Evolutionary conservation across 2,329 filamentous ascomycete species (phyloP), one percentile per base, ranked within the genome.

Genomic region (Coniella vitis): DNA sequence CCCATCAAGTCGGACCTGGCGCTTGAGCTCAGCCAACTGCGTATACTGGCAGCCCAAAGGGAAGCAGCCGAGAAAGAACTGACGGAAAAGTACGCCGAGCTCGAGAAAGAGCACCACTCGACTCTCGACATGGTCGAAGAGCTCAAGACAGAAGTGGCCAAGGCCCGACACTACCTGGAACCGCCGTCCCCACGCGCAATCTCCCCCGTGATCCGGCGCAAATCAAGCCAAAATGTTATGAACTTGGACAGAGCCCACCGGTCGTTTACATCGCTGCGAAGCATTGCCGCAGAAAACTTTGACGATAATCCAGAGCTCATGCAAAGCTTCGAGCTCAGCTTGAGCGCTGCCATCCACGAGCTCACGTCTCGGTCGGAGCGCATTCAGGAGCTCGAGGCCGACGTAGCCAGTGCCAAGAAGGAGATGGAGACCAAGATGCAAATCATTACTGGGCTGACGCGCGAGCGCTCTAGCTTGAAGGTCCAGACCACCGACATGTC

Each of bases 391-490:
- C 74, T 98, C 13, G 93, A 98, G 65, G 82, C 83, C 5, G 91
- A 95, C 57, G 79, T 96, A 49, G 74, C 83, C 21, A 83, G 81
- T 4, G 81, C 90, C 19, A 93, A 88, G 72, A 95, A 90, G 71
- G 93, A 98, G 66, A 95, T 97, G 85, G 93, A 98, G 63, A 84
- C 80, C 54, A 98, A 98, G 78, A 90, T 91, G 74, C 87, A 88
- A 25, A 90, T 98, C 62, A 97, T 98, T 58, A 88, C 89, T 25
- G 93, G 93, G 7, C 74, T 98, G 55, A 95, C 93, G 3, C 84
- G 93, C 47, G 94, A 98, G 67, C 78, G 94, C 51, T 91, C 89
- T 3, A 96, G 90, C 68, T 76, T 96, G 69, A 89, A 91, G 63
- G 78, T 64, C 2, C 86, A 86, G 20, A 86, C 90, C 7, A 84